phyloP scores from a whole-genome alignment of 148 eudicot genomes.

The Polygonum maritimum region DNA sequence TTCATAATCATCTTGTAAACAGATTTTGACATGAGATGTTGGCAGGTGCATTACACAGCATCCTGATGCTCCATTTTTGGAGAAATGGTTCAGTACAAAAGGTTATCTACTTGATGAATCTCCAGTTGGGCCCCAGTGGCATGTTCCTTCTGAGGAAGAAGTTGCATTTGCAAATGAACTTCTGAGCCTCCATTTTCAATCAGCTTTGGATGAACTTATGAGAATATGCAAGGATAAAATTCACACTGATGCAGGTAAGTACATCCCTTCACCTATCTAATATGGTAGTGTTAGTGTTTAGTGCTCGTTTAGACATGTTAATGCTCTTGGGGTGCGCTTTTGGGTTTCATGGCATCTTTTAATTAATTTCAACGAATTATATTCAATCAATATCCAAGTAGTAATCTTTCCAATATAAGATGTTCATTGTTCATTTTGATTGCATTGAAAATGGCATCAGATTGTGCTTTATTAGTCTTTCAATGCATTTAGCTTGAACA shows the following conservation, averaged over 20 bases:
- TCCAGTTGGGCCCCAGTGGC: slow-evolving; percentile 70
- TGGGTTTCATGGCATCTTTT: background rate
- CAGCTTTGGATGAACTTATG: slow-evolving; percentile 77
- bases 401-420: background rate
- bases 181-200: slow-evolving; percentile 62
- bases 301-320: background rate
- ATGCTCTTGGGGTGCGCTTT: background rate
- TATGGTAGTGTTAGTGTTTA: background rate
- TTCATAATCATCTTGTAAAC: background rate
- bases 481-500: background rate
- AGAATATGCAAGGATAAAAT: slow-evolving; percentile 63
- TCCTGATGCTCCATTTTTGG: slow-evolving; percentile 52
- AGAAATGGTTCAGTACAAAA: slow-evolving; percentile 85
- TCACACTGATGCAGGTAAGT: slow-evolving; percentile 82
- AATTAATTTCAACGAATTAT: background rate
- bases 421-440: background rate
- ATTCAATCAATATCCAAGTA: background rate
- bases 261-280: background rate
- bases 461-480: background rate
- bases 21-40: background rate
- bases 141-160: slow-evolving; percentile 73
- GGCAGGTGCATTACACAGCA: slow-evolving; percentile 68
- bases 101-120: slow-evolving; percentile 44
- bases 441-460: background rate
- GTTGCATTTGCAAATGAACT: slow-evolving; percentile 85